A percentile compares a stretch with the other conserved stretches of the same genome.
Conservation (phyloP, 2,329 filamentous ascomycete species). For the Zymoseptoria tritici region DNA sequence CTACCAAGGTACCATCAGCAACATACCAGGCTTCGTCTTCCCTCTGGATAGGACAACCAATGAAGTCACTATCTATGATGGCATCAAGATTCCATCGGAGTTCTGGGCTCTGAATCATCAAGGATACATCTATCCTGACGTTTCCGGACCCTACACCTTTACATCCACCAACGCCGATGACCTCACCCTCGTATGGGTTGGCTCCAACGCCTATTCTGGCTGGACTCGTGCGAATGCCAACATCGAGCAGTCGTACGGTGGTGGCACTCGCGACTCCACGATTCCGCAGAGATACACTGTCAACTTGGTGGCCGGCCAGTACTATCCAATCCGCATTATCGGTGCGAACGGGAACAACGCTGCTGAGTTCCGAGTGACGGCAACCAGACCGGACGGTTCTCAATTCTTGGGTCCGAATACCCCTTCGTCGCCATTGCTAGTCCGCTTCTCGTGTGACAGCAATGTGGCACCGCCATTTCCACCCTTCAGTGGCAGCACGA, state of each 20-base stretch:
- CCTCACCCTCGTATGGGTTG: constrained; percentile 21
- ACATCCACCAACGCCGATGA: constrained; percentile 18
- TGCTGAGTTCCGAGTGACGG: neutral
- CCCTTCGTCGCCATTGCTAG: neutral
- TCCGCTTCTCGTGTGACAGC: neutral
- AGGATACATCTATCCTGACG: constrained; percentile 7
- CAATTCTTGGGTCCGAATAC: neutral
- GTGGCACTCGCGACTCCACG: too few relatives aligned
- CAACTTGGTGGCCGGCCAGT: neutral
- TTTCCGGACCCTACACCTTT: constrained; percentile 21
- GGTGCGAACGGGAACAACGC: neutral
- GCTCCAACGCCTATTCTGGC: constrained; percentile 8
- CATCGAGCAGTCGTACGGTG: neutral
- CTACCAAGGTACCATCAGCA: neutral
- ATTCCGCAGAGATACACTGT: neutral
- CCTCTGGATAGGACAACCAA: neutral
- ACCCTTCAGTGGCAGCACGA: too few relatives aligned
- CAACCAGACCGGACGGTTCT: neutral
- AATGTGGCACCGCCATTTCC: too few relatives aligned
- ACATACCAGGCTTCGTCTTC: neutral
- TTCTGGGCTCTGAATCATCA: constrained; percentile 13
- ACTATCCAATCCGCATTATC: neutral
- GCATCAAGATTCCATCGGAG: neutral
- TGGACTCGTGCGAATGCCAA: neutral
- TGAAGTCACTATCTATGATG: neutral